Percentiles rank a stretch among this genome's conserved stretches.
These are phyloP conservation scores for Saccharum officinarum DNA, from an alignment of 176 grass and related monocot genomes.

Conservation along the genomic window DNA sequence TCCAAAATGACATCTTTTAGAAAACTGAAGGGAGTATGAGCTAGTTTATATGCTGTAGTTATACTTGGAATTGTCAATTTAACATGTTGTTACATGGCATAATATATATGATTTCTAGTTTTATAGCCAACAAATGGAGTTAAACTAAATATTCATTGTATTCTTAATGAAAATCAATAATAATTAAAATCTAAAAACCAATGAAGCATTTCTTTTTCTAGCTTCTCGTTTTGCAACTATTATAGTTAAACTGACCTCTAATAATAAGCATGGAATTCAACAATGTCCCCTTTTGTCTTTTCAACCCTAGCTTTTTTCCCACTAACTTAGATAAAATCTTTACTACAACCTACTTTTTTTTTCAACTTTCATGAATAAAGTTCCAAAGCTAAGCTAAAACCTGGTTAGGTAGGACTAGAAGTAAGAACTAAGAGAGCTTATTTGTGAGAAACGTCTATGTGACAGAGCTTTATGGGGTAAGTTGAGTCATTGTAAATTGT, in stretches of 20 bases:
- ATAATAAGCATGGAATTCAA: neutral
- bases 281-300: neutral
- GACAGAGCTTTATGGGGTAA: neutral
- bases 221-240: neutral
- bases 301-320: neutral
- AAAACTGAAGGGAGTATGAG: too few relatives aligned
- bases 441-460: neutral
- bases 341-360: neutral
- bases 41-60: too few relatives aligned
- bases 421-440: neutral
- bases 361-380: neutral
- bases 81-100: too few relatives aligned
- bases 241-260: neutral
- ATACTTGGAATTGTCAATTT: too few relatives aligned
- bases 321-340: neutral
- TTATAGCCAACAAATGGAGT: neutral
- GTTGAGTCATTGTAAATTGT: slow-evolving; percentile 21
- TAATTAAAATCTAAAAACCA: neutral
- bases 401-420: neutral
- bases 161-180: neutral
- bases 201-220: neutral
- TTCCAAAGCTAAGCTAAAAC: neutral
- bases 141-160: neutral
- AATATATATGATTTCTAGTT: neutral
- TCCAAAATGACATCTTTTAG: too few relatives aligned